Conservation (phyloP, 345 rosid species). For the Gossypium ekmanianum region DNA sequence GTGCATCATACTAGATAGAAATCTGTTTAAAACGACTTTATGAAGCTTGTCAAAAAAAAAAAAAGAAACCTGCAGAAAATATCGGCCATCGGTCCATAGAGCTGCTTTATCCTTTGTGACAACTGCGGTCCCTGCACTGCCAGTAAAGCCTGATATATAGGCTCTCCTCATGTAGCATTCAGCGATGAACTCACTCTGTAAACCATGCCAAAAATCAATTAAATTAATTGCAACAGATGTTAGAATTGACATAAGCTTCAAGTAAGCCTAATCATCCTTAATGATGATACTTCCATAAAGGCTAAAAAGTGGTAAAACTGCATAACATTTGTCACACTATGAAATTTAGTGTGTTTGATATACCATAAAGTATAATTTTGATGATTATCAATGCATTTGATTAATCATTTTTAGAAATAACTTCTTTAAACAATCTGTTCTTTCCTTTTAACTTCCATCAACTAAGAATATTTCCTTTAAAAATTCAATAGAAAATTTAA, state of each 20-base stretch:
- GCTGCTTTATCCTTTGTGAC: slow-evolving; percentile 89
- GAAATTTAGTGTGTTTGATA: neutral
- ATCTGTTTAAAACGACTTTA: neutral
- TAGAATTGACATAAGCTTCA: neutral
- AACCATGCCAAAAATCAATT: slow-evolving; percentile 15
- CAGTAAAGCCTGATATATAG: slow-evolving; percentile 79
- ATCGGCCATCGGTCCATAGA: slow-evolving; percentile 96
- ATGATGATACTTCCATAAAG: neutral
- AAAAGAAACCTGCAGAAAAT: slow-evolving; percentile 83
- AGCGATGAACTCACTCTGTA: slow-evolving; percentile 94
- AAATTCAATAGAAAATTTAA: neutral
- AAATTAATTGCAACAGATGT: neutral
- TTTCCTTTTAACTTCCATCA: neutral
- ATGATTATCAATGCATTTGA: neutral
- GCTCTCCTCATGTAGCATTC: slow-evolving; percentile 86
- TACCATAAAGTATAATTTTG: neutral
- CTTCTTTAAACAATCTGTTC: neutral
- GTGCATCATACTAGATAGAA: neutral
- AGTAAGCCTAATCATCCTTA: neutral
- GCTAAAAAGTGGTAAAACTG: neutral
- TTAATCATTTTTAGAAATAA: neutral
- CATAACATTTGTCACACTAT: neutral
- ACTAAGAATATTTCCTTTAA: neutral
- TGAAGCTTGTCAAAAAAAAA: neutral
- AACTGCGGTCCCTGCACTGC: slow-evolving; percentile 92